Conservation (phyloP, 352 stramenopile genomes). For the Phytophthora citricola region DNA sequence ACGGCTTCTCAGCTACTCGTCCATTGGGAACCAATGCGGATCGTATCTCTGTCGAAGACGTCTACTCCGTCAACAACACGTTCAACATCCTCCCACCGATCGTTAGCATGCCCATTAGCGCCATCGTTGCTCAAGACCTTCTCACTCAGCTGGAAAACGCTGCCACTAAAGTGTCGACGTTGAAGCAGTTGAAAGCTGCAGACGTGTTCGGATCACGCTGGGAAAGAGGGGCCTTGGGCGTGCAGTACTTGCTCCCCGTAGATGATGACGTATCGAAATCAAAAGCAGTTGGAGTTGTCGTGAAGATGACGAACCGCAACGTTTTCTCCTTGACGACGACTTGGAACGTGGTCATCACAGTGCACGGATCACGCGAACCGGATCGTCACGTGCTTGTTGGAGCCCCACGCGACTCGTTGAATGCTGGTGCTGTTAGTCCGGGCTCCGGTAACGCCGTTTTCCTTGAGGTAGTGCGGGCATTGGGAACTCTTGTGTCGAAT, state of each 20-base stretch:
- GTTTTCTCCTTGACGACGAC: slow-evolving; percentile 79
- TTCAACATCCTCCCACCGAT: slow-evolving; percentile 82
- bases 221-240: slow-evolving; percentile 37
- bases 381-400: slow-evolving; percentile 85
- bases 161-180: slow-evolving; percentile 11
- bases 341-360: slow-evolving; percentile 81
- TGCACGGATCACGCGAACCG: slow-evolving; percentile 71
- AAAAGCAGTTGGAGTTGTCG: slow-evolving; percentile 25
- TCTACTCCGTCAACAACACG: slow-evolving; percentile 85
- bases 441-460: slow-evolving; percentile 85
- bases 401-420: slow-evolving; percentile 70
- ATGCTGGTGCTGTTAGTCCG: slow-evolving; percentile 64
- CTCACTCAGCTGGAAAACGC: slow-evolving; percentile 37
- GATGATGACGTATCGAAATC: slow-evolving; percentile 33
- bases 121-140: slow-evolving; percentile 58
- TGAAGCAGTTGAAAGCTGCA: slow-evolving; percentile 36
- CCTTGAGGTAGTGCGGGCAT: slow-evolving; percentile 65
- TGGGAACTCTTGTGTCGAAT: slow-evolving; percentile 67
- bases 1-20: slow-evolving; percentile 61
- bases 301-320: slow-evolving; percentile 68
- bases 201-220: slow-evolving; percentile 53
- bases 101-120: slow-evolving; percentile 78
- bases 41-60: slow-evolving; percentile 74
- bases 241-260: slow-evolving; percentile 39
- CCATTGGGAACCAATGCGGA: slow-evolving; percentile 46